Conservation (phyloP, 352 stramenopile species). For the Blastocystis hominis region DNA sequence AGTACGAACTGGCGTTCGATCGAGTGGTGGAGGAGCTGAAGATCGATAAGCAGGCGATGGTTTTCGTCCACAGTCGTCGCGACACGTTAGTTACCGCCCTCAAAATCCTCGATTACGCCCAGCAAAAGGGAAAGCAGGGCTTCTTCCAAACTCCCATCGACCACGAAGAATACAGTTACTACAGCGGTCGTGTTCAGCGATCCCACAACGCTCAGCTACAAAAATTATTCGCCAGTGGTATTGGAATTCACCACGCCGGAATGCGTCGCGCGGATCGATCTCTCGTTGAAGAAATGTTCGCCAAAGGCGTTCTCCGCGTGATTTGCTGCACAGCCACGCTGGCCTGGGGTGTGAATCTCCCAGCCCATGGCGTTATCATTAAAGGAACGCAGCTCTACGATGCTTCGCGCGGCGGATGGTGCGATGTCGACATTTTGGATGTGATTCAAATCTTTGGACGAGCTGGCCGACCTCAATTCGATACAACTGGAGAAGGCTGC, state of each 20-base stretch:
- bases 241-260: conserved; percentile 94
- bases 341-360: conserved; percentile 96
- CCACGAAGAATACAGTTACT: conserved; percentile 3
- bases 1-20: conserved; percentile 66
- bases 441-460: conserved; percentile 99
- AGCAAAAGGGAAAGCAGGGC: conserved; percentile 59
- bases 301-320: conserved; percentile 85
- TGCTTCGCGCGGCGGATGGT: conserved; percentile 89
- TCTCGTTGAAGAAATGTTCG: conserved; percentile 92
- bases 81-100: conserved; percentile 87
- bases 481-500: conserved; percentile 91
- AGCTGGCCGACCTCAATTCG: conserved; percentile 93
- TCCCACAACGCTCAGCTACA: conserved; percentile 85
- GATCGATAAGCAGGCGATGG: conserved; percentile 85
- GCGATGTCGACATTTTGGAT: conserved; percentile 93
- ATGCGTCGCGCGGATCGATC: conserved; percentile 83
- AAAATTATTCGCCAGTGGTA: conserved; percentile 80
- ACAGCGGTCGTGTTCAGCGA: conserved; percentile 70
- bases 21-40: conserved; percentile 68
- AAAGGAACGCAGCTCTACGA: conserved; percentile 99
- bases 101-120: conserved; percentile 77
- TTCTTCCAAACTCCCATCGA: conserved; percentile 56
- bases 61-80: conserved; percentile 98
- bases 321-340: conserved; percentile 96
- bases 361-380: conserved; percentile 94